Base-by-base conservation (phyloP, 257 asterid genomes). In the Rubia yunnanensis region DNA sequence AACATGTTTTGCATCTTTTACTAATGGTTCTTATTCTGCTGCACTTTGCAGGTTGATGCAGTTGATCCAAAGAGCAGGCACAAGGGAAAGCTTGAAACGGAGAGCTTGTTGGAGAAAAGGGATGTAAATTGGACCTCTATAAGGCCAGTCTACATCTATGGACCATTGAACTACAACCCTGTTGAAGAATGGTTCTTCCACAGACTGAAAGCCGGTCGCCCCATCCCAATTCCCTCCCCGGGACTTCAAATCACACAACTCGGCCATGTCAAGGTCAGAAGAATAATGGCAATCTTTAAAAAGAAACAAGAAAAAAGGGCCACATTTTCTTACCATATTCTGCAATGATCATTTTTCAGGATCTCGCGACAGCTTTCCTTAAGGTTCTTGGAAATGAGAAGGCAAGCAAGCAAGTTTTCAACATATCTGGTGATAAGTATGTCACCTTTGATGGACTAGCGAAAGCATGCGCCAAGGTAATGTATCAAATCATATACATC, bases 111-210 rank as follows among this genome's bases (percentile, higher is more conserved):
- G 68, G 77, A 65, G 58, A 80, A 90, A 64, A 76, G 85, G 10
- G 94, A 58, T 17, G 92, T 94, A 68, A 94, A 90, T 77, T 94
- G 92, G 94, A 94, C 97, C 38, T 88, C 97, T 18, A 7, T 94
- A 5, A 86, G 97, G 81, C 99, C 99, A 15, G 99, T 94, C 59
- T 94, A 94, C 77, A 94, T 94, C 58, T 94, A 90, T 23, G 97
- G 97, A 14, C 97, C 99, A 23, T 75, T 90, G 73, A 94, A 94
- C 87, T 94, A 94, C 81, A 94, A 94, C 78, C 97, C 99, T 0
- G 96, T 94, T 10, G 99, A 94, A 73, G 97, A 94, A 49, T 90
- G 99, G 99, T 94, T 94, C 88, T 94, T 94, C 87, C 99, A 94
- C 85, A 82, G 97, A 36, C 69, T 94, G 75, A 94, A 94, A 84